Evolutionary conservation across 495 filamentous ascomycete genomes (phyloP).

Genomic region (Oleoguttula mirabilis): DNA sequence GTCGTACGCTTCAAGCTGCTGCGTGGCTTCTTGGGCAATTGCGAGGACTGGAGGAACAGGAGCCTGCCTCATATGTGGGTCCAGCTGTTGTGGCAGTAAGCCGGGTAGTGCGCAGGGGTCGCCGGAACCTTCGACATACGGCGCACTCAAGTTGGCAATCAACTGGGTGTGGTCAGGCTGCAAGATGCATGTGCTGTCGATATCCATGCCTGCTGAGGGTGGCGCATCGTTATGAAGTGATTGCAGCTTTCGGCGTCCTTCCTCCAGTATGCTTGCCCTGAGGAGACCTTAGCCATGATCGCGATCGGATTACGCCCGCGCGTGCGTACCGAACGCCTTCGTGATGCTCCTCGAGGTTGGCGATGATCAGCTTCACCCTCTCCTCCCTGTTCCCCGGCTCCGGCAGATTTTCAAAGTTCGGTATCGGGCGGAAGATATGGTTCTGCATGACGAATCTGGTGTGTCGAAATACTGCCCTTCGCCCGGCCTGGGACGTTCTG

Average conservation of each 20-base stretch:
- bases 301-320: no score
- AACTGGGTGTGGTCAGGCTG: conserved; percentile 2
- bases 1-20: conserved; percentile 8
- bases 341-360: conserved; percentile 6
- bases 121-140: neutral
- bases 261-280: neutral
- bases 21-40: neutral
- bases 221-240: no score
- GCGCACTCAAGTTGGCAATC: neutral
- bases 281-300: neutral
- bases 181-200: no score
- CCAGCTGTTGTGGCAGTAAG: neutral
- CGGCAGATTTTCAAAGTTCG: neutral
- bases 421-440: conserved; percentile 5
- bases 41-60: neutral
- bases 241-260: no score
- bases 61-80: conserved; percentile 1
- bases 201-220: no score
- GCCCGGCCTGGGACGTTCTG: no score
- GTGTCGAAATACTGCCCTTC: neutral
- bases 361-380: neutral
- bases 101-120: conserved; percentile 1
- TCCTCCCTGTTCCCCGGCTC: conserved; percentile 3
- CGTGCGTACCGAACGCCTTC: neutral
- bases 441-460: no score